Base-by-base conservation (phyloP, 345 rosid genomes). In the Atalantia buxifolia region DNA sequence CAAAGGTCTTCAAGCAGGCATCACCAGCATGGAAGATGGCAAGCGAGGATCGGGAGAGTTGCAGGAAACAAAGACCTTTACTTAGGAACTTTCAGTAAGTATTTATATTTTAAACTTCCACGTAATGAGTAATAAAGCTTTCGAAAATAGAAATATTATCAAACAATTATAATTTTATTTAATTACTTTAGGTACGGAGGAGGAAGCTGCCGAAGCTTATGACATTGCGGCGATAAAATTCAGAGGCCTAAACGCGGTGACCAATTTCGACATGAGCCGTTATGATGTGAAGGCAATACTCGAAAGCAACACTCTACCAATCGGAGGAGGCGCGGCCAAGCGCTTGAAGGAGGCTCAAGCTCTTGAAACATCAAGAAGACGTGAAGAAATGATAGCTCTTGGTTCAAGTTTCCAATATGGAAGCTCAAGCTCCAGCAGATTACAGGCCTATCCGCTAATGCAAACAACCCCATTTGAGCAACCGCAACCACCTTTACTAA, bases 21-120 rank as follows among this genome's bases (percentile, higher is more conserved):
- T 86, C 99, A 96, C 81, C 99, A 96, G 77, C 99, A 96, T 84
- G 98, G 99, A 79, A 88, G 99, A 85, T 96, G 99, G 99, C 99
- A 96, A 81, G 99, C 99, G 27, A 92, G 99, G 83, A 96, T 96
- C 28, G 99, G 98, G 16, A 86, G 99, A 81, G 99, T 97, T 77
- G 99, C 99, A 1, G 99, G 99, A 78, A 97, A 97, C 89, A 97
- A 97, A 86, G 99, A 97, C 86, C 99, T 97, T 76, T 97, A 97
- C 82, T 77, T 97, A 61, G 99, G 99, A 86, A 97, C 99, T 25
- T 97, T 97, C 86, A 93, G 99, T 94, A 85, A 88, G 98, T 62
- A 28, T 65, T 45, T 55, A 9, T 18, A 14, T 53, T 53, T 53
- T 53, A 53, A 53, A 13, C 50, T 45, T 45, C 50, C 50, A 45